Evolutionary conservation across 352 stramenopile genomes (phyloP), one percentile per base, ranked within the genome.

Genomic region (Globisporangium apiculatum): DNA sequence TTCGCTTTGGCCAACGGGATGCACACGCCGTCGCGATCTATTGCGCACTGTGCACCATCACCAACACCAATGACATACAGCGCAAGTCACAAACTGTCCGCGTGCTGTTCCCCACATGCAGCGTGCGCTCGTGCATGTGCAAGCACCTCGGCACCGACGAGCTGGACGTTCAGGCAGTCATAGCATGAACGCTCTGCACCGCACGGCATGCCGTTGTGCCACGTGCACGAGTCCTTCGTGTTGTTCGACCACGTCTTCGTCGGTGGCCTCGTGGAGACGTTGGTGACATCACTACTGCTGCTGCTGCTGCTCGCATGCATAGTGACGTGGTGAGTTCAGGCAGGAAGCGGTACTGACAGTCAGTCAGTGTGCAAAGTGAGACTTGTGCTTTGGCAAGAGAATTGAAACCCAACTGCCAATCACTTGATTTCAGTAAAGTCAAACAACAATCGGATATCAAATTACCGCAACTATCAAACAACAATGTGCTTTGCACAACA

Each of bases 1-100:
- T 11, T 63, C 56, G 60, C n/a, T n/a, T n/a, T n/a, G n/a, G n/a
- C n/a, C n/a, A n/a, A 76, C 75, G 68, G 75, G 55, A 79, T 69
- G 73, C 52, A 72, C 49, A 55, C 11, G 40, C 40, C 40, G 40
- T 11, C 40, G 11, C 7, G 40, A 43, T 43, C 40, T 7, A 43
- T 11, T 7, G 40, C 40, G 40, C 40, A 43, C 40, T 61, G 38
- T 46, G 35, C 48, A 43, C 14, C 5, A 12, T 35, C 6, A 51
- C 40, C 31, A 50, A 4, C 4, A 50, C 0, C 17, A 42, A 15
- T 50, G 49, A 43, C 49, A n/a, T 24, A 3, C 15, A 38, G 35
- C 15, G 11, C 12, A 59, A 5, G 6, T 7, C 11, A 18, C 12
- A n/a, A 36, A 10, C 3, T 31, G 17, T 47, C 5, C 35, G n/a